Evolutionary conservation across 805 yeast species (phyloP), one percentile per base, ranked within the genome.

Genomic region (Komagataella phaffii): DNA sequence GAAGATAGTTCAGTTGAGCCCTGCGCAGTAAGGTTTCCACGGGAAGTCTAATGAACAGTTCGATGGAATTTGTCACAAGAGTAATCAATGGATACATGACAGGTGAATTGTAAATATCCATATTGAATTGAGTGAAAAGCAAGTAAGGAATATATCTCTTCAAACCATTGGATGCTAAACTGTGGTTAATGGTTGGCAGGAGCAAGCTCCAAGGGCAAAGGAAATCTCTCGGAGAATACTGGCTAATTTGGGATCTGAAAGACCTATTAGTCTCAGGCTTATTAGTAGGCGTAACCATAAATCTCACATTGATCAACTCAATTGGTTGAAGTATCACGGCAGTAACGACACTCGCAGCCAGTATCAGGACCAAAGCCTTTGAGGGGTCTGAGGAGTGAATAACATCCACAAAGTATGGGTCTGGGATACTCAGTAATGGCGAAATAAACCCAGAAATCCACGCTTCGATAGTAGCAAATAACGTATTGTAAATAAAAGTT

Each of bases 401-500:
- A 50, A 85, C 74, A 56, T 88, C 96, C 57, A 88, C 81, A 63
- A 88, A 84, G 55, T 81, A 80, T 2, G 96, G 96, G 62, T 90
- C 97, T 0, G 96, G 96, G 30, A 88, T 79, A 17, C 85, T 83
- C 50, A 86, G 64, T 48, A 87, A 68, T 2, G 96, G 93, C 3
- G 96, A 82, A 6, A 89, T 62, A 55, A 90, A 79, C 3, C 96
- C 96, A 0, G 95, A 85, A 49, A 89, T 73, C 97, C 98, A 90
- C 1, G 96, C 88, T 61, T 87, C 91, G 48, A 89, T 68, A 0
- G 96, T 85, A 49, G 81, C 79, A 2, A 83, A 78, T 17, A 88
- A 70, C 0, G 95, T 85, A 51, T 77, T 83, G 61, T 85, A 76
- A 17, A 93, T 72, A 59, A 89, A 91, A 0, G 95, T 75, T 2